Conservation (phyloP, 495 filamentous ascomycete genomes). For the Penicillium paxilli region DNA sequence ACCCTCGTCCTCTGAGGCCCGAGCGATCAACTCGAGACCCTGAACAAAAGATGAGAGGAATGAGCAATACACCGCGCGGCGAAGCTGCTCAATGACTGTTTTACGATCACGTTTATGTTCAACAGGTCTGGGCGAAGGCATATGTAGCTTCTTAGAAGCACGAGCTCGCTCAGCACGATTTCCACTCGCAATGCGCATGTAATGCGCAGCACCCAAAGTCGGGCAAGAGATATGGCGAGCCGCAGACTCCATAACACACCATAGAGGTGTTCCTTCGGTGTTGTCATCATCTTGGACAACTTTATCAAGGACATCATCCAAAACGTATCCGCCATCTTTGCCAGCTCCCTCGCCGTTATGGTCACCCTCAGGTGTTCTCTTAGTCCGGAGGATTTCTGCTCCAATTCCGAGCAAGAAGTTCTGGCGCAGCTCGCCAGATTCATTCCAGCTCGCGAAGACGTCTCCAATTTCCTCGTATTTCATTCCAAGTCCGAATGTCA, state of each 20-base stretch:
- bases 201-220: conserved; percentile 64
- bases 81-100: conserved; percentile 59
- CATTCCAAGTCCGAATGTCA: conserved; percentile 60
- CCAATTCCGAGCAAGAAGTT: conserved; percentile 67
- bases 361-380: conserved; percentile 42
- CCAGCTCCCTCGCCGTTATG: conserved; percentile 38
- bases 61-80: conserved; percentile 59
- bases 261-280: conserved; percentile 69
- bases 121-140: conserved; percentile 43
- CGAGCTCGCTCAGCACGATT: conserved; percentile 56
- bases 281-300: conserved; percentile 71
- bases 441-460: conserved; percentile 69
- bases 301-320: conserved; percentile 70
- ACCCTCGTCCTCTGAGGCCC: conserved; percentile 57
- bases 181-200: conserved; percentile 64
- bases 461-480: conserved; percentile 68
- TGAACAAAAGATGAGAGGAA: conserved; percentile 67
- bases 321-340: conserved; percentile 44
- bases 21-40: conserved; percentile 65
- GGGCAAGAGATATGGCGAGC: conserved; percentile 63
- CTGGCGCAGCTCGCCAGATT: conserved; percentile 54
- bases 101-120: conserved; percentile 42
- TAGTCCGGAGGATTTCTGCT: conserved; percentile 56
- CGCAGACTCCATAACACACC: conserved; percentile 62
- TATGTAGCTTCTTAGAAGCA: conserved; percentile 43